These are phyloP conservation scores for Takashimella koratensis DNA, from an alignment of 1,284 basidiomycete species.

Conservation along the genomic window DNA sequence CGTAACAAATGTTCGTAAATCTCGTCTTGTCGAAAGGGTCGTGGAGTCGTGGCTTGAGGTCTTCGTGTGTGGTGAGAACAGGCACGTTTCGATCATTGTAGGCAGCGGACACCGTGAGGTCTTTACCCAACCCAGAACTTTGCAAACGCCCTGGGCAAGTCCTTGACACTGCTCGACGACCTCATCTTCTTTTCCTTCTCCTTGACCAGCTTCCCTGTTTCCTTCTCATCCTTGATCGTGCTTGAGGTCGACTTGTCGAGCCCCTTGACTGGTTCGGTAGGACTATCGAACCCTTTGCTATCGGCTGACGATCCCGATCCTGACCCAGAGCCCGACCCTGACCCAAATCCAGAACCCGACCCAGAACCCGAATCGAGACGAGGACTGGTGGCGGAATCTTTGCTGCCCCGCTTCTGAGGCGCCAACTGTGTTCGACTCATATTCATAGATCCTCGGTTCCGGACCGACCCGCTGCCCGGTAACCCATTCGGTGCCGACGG, in stretches of 20 bases:
- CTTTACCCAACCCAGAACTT: constrained; percentile 45
- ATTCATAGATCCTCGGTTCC: not conserved
- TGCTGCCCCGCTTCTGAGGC: not conserved
- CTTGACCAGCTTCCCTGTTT: constrained; percentile 10
- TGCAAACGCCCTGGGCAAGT: constrained; percentile 34
- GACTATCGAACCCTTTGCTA: not conserved
- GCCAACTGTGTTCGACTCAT: not conserved
- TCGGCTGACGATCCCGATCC: constrained; percentile 11
- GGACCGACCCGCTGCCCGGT: not conserved
- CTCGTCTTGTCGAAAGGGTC: too few relatives aligned
- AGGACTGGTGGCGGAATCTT: not conserved
- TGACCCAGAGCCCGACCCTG: constrained; percentile 11
- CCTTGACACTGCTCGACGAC: constrained; percentile 34
- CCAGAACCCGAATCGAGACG: not conserved
- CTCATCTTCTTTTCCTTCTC: constrained; percentile 26
- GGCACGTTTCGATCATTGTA: too few relatives aligned
- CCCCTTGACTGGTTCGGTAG: constrained; percentile 1
- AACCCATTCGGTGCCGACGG: constrained; percentile 1
- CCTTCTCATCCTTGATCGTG: not conserved
- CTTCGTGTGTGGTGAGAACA: too few relatives aligned
- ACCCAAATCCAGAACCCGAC: not conserved
- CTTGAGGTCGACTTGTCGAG: too few relatives aligned
- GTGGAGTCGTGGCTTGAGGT: too few relatives aligned
- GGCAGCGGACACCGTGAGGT: too few relatives aligned
- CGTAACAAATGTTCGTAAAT: too few relatives aligned